Base-by-base conservation (phyloP, 805 yeast genomes). In the Pichia gijzeniarum region DNA sequence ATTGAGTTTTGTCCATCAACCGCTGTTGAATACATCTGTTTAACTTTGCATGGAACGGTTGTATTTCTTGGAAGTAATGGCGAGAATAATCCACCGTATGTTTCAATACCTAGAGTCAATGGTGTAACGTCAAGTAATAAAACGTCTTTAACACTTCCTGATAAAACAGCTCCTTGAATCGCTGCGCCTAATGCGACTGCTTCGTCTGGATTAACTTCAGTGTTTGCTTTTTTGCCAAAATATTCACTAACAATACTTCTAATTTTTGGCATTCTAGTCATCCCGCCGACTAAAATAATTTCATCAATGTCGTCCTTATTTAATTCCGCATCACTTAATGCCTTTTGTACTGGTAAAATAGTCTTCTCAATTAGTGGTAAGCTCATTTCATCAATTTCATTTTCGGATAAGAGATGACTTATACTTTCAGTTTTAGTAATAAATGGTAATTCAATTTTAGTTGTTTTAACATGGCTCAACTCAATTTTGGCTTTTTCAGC, bases 181-280 rank as follows among this genome's bases (percentile, higher is more conserved):
- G 96, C 96, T 53, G 97, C 97, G 72, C 97, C 97, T 70, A 89
- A 80, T 56, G 95, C 93, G 50, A 85, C 95, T 40, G 95, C 95
- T 74, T 85, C 95, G 63, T 85, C 95, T 41, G 97, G 97, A 80
- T 89, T 89, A 59, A 89, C 95, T 44, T 91, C 80, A 73, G 85
- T 88, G 62, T 86, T 84, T 57, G 96, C 95, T 57, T 81, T 85
- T 68, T 76, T 83, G 62, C 82, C 82, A 70, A 89, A 89, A 60
- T 85, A 75, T 44, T 75, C 63, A 71, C 79, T 81, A 59, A 86
- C 95, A 52, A 85, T 79, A 60, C 77, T 83, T 49, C 81, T 68
- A 56, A 85, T 90, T 78, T 84, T 85, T 59, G 95, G 95, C 95
- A 85, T 85, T 69, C 95, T 78, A 41, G 91, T 80, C 95, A 85